phyloP scores from a whole-genome alignment of 2,329 filamentous ascomycete genomes.

The Trichoderma asperellum region DNA sequence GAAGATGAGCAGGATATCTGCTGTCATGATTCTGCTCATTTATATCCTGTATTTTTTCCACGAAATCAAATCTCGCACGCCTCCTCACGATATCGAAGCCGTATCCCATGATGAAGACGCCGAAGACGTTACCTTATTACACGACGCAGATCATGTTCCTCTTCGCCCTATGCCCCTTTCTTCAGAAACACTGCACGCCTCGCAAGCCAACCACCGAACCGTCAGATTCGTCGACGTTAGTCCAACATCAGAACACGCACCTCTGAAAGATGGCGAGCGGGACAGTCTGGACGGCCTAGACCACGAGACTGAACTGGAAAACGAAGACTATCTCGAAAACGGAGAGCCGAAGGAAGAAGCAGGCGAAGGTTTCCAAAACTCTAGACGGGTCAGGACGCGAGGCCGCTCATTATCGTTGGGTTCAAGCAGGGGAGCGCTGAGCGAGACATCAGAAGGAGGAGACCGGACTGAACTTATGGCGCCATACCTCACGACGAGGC shows the following conservation, averaged over 20 bases:
- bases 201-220: slow-evolving; percentile 32
- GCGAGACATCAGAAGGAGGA: slow-evolving; percentile 33
- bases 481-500: slow-evolving; percentile 32
- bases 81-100: background rate
- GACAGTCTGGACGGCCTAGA: slow-evolving; percentile 27
- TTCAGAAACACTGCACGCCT: background rate
- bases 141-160: slow-evolving; percentile 2
- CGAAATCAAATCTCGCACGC: slow-evolving; percentile 66
- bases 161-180: background rate
- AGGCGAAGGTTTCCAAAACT: slow-evolving; percentile 31
- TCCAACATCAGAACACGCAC: background rate
- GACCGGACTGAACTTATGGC: slow-evolving; percentile 28
- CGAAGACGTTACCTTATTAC: background rate
- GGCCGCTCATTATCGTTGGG: slow-evolving; percentile 37
- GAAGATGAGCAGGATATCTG: slow-evolving; percentile 76
- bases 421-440: slow-evolving; percentile 33
- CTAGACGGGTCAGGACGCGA: slow-evolving; percentile 31
- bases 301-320: background rate
- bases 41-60: slow-evolving; percentile 76
- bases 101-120: slow-evolving; percentile 14
- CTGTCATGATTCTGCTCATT: slow-evolving; percentile 72
- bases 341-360: slow-evolving; percentile 23
- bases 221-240: slow-evolving; percentile 41
- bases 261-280: slow-evolving; percentile 12
- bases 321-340: slow-evolving; percentile 24